Percentiles rank a stretch among this genome's conserved stretches.
Evolutionary conservation across 148 eudicot species (phyloP).

Genomic region (Silene conica): DNA sequence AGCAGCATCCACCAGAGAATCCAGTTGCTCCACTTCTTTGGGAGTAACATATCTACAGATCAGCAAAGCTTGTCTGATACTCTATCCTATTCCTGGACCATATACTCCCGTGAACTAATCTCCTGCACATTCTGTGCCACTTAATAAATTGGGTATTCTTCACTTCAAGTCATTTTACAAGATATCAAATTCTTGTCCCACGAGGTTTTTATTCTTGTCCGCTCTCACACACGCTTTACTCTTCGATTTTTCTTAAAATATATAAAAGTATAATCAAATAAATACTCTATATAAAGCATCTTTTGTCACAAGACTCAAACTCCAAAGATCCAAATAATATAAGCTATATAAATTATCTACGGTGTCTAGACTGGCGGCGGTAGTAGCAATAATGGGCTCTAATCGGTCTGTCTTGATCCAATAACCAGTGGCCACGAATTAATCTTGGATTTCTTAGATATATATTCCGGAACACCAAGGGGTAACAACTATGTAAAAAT

Average conservation of each 20-base stretch:
- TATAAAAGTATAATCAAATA: too few relatives aligned
- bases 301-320: background rate
- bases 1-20: background rate
- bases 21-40: background rate
- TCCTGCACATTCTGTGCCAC: background rate
- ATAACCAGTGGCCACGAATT: background rate
- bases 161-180: background rate
- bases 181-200: background rate
- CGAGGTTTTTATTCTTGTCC: background rate
- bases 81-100: background rate
- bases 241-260: background rate
- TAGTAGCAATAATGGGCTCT: too few relatives aligned
- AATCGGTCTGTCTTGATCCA: too few relatives aligned
- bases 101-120: background rate
- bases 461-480: too few relatives aligned
- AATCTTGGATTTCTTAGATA: background rate
- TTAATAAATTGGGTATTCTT: background rate
- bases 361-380: too few relatives aligned
- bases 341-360: too few relatives aligned
- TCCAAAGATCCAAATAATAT: background rate
- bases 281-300: background rate
- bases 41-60: background rate
- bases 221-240: background rate
- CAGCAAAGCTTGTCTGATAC: background rate
- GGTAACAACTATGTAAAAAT: too few relatives aligned